These are phyloP conservation scores for Mycothermus thermophilus DNA, from an alignment of 495 filamentous ascomycete species.

Conservation along the genomic window DNA sequence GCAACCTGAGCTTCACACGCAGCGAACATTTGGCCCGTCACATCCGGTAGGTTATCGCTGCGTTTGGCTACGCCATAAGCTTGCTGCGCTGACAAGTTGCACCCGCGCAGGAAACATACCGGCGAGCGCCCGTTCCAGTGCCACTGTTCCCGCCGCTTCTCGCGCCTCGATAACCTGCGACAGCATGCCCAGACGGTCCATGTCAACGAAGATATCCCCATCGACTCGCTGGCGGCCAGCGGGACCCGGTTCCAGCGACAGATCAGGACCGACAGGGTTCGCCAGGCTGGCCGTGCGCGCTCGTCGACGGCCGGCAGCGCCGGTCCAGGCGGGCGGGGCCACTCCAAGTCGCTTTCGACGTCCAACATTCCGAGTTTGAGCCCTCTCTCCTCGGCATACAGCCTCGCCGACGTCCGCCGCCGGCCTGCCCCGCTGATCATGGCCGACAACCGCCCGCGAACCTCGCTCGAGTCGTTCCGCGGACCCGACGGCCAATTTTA, in stretches of 20 bases:
- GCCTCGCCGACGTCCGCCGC: conserved; percentile 46
- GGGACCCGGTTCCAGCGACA: conserved; percentile 90
- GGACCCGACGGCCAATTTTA: conserved; percentile 39
- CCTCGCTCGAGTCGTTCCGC: conserved; percentile 51
- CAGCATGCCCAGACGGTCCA: conserved; percentile 98
- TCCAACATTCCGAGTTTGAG: conserved; percentile 54
- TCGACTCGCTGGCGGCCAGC: conserved; percentile 84
- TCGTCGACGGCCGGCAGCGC: conserved; percentile 56
- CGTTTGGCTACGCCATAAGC: background rate
- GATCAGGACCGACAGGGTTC: conserved; percentile 62
- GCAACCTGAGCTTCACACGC: conserved; percentile 85
- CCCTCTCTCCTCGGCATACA: conserved; percentile 60
- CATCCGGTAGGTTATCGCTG: conserved; percentile 49
- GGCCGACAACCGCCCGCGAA: conserved; percentile 52
- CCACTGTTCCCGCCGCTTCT: conserved; percentile 89
- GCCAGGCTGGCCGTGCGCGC: conserved; percentile 57
- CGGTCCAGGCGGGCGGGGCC: conserved; percentile 54
- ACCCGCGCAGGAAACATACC: conserved; percentile 67
- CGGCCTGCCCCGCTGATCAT: conserved; percentile 75
- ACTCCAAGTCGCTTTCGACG: conserved; percentile 69
- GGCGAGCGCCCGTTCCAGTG: conserved; percentile 96
- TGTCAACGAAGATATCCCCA: conserved; percentile 91
- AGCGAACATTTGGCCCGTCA: conserved; percentile 94
- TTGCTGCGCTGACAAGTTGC: conserved; percentile 14
- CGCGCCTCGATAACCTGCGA: conserved; percentile 87